Base-by-base conservation (phyloP, 352 stramenopile species). In the Globisporangium viniferum region DNA sequence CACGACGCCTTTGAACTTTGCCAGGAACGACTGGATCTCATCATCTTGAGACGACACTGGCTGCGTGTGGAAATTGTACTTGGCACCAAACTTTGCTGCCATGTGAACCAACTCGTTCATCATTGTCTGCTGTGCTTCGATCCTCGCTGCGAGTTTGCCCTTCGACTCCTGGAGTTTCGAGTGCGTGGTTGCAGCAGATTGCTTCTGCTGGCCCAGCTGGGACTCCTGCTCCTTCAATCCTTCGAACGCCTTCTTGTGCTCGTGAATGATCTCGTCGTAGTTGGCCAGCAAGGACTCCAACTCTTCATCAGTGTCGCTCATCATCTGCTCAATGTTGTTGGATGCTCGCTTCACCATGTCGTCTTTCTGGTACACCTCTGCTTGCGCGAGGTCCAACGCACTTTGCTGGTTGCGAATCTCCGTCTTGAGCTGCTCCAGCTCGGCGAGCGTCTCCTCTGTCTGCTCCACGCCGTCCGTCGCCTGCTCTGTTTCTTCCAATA, bases 291-390 rank as follows among this genome's bases (percentile, higher is more conserved):
- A 49, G 2, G 24, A 54, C 53, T 81, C 64, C 4, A 96, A 62
- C 39, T 93, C 74, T 12, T 86, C 78, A 51, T 96, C 82, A 0
- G 80, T 73, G 53, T 92, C 87, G 56, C 74, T 92, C 82, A 94
- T 90, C 62, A 89, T 69, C 20, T 88, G 71, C 46, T 89, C 74
- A 53, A 93, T 86, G 49, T 82, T 91, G 4, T 55, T 24, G 36
- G 86, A 80, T 15, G 84, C 72, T 5, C 64, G 44, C 7, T 78
- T 56, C 29, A 84, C 75, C 33, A 64, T 77, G 5, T 76, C 66
- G 62, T 88, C 73, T 58, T 90, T 89, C 35, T 70, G 64, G 0
- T 56, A 18, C 0, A 82, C 68, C 33, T 91, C 75, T 1, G 62
- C 46, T 62, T 82, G 58, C 20, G 78, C 62, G 27, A 81, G 71